phyloP scores from a whole-genome alignment of 1,139 yeast species.

The Lodderomyces margitis region DNA sequence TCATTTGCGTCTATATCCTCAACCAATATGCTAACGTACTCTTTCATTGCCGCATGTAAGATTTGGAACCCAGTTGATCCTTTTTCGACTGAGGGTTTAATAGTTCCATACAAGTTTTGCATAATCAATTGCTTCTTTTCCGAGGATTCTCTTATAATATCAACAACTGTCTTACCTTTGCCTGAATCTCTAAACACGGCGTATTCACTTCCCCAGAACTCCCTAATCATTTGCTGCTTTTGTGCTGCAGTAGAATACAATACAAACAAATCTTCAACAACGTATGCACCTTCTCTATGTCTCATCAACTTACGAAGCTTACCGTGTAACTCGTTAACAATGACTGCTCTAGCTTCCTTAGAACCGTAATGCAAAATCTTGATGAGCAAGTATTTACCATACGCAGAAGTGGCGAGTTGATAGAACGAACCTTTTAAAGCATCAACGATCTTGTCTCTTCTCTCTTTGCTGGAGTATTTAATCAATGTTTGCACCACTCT shows the following conservation, averaged over 20 bases:
- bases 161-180: conserved; percentile 59
- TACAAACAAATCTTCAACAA: conserved; percentile 88
- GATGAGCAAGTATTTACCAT: conserved; percentile 88
- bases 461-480: conserved; percentile 77
- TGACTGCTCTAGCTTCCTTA: conserved; percentile 69
- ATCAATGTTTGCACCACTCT: conserved; percentile 93
- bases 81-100: conserved; percentile 87
- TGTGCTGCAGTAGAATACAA: conserved; percentile 84
- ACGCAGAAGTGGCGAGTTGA: conserved; percentile 84
- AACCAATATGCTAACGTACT: conserved; percentile 71
- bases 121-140: conserved; percentile 81
- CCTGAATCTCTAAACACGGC: conserved; percentile 85
- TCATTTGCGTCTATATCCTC: conserved; percentile 44
- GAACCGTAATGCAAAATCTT: conserved; percentile 92
- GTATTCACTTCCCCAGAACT: conserved; percentile 96
- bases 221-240: conserved; percentile 86
- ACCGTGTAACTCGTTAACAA: conserved; percentile 86
- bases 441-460: conserved; percentile 68
- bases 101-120: conserved; percentile 76
- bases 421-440: conserved; percentile 77
- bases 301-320: conserved; percentile 88
- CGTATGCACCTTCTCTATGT: conserved; percentile 99
- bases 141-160: conserved; percentile 65
- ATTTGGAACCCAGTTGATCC: conserved; percentile 97
- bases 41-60: conserved; percentile 94